Percentiles rank a stretch among this genome's conserved stretches.
Evolutionary conservation across 2,329 filamentous ascomycete genomes (phyloP).

Genomic region (Pyricularia grisea): DNA sequence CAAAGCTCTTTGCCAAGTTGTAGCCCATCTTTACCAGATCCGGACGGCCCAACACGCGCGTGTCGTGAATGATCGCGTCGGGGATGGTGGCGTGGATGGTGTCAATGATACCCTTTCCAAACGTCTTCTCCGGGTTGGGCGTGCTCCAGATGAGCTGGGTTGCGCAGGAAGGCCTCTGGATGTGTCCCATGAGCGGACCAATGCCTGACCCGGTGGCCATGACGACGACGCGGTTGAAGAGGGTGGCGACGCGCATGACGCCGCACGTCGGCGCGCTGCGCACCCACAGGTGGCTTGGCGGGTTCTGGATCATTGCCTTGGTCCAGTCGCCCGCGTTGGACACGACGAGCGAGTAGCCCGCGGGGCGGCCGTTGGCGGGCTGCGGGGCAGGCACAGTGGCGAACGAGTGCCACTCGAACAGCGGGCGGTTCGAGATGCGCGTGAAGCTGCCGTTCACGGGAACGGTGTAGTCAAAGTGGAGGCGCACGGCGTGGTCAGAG

Average conservation of each 20-base stretch:
- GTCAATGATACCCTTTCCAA: conserved; percentile 16
- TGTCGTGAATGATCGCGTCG: conserved; percentile 20
- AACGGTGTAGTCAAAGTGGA: conserved; percentile 46
- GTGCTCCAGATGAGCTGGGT: conserved; percentile 20
- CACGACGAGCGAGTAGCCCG: conserved; percentile 44
- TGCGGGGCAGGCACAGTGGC: conserved; percentile 44
- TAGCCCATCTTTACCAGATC: conserved; percentile 17
- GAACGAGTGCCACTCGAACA: conserved; percentile 54
- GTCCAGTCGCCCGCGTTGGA: conserved; percentile 59
- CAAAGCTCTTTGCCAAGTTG: conserved; percentile 12
- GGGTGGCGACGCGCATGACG: conserved; percentile 42
- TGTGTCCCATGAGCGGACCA: conserved; percentile 46
- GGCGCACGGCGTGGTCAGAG: conserved; percentile 49
- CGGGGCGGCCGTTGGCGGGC: neutral
- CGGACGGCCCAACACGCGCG: conserved; percentile 17
- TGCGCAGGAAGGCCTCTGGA: conserved; percentile 20
- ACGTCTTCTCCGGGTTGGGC: conserved; percentile 16
- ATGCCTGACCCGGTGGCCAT: conserved; percentile 55
- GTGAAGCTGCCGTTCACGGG: conserved; percentile 36
- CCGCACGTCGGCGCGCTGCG: conserved; percentile 46
- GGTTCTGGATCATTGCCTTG: conserved; percentile 37
- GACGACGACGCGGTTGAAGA: conserved; percentile 45
- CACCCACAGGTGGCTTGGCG: conserved; percentile 44
- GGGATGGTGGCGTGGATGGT: conserved; percentile 16
- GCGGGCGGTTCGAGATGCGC: conserved; percentile 40